These are phyloP conservation scores for Limnanthes douglasii DNA, from an alignment of 345 rosid species.

Conservation along the genomic window DNA sequence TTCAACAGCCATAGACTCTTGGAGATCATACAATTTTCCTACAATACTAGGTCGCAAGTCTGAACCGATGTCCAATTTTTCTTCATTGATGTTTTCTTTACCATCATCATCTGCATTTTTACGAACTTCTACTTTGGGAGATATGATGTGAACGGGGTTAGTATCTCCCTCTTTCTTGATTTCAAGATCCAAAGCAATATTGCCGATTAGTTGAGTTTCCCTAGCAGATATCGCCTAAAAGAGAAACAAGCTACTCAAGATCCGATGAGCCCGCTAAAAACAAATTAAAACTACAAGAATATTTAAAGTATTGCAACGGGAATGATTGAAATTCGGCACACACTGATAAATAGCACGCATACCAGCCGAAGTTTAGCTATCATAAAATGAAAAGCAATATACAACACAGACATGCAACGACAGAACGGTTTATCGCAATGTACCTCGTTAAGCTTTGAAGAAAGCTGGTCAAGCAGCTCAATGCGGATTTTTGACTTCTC, in stretches of 20 bases:
- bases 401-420: no score
- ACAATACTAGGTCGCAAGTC: conserved; percentile 7
- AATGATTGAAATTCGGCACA: no score
- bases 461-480: conserved; percentile 55
- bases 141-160: conserved; percentile 43
- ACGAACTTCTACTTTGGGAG: conserved; percentile 28
- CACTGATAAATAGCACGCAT: no score
- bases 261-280: no score
- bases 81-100: conserved; percentile 5
- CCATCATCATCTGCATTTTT: conserved; percentile 12
- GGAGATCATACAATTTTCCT: conserved; percentile 11
- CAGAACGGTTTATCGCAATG: no score
- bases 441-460: conserved; percentile 69
- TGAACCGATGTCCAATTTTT: conserved; percentile 6
- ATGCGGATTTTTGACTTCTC: conserved; percentile 66
- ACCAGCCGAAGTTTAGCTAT: no score
- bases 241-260: conserved; percentile 9
- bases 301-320: no score
- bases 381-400: no score
- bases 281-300: no score
- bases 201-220: conserved; percentile 65
- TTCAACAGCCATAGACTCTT: conserved; percentile 11
- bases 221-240: conserved; percentile 72
- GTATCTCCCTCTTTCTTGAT: conserved; percentile 21
- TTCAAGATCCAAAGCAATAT: conserved; percentile 43